Evolutionary conservation across 352 stramenopile genomes (phyloP).

Genomic region (Chrysophaeum taylorii): DNA sequence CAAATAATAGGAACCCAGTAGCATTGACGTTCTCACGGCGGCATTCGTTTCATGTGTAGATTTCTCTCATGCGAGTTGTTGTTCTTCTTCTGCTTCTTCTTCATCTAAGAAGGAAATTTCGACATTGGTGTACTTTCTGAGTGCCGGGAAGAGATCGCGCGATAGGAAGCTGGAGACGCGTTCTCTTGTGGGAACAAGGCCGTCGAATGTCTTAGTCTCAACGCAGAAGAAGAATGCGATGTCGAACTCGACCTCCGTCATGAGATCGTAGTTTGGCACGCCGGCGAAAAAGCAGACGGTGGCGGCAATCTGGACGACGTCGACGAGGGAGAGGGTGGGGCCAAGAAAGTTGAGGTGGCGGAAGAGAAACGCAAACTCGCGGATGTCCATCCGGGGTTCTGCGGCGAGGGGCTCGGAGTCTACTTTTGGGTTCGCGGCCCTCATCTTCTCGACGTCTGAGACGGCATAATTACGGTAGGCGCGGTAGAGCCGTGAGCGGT

Average conservation of each 20-base stretch:
- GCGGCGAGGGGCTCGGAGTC: no score
- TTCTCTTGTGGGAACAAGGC: background rate
- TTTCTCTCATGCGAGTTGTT: no score
- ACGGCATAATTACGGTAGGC: background rate
- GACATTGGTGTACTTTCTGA: background rate
- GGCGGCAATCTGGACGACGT: background rate
- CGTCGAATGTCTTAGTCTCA: background rate
- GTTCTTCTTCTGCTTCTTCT: no score
- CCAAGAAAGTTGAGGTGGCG: background rate
- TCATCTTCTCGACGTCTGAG: background rate
- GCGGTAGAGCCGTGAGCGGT: background rate
- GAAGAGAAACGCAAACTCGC: background rate
- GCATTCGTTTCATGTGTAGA: no score
- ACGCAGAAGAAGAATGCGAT: background rate
- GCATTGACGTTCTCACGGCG: no score
- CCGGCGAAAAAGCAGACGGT: background rate
- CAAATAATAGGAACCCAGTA: no score
- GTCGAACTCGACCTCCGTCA: background rate
- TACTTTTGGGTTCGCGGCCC: no score
- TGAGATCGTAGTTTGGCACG: background rate
- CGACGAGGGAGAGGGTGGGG: background rate
- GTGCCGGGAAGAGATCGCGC: background rate
- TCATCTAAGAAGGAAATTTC: no score
- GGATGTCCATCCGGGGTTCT: background rate
- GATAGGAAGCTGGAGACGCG: background rate